phyloP scores from a whole-genome alignment of 371 early-diverging fungal genomes.

The Mucor irregularis region DNA sequence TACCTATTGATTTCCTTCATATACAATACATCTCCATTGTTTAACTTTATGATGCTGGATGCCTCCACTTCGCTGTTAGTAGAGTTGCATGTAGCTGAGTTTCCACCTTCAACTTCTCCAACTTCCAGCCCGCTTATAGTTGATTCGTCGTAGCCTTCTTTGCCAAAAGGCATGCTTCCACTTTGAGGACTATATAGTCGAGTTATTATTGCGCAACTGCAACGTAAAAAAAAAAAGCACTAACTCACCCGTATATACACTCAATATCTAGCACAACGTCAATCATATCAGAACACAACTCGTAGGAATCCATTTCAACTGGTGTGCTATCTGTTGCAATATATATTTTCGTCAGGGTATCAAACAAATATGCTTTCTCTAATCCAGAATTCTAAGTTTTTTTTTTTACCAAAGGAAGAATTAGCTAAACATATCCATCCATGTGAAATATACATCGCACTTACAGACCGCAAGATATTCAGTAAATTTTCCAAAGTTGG shows the following conservation, averaged over 20 bases:
- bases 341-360: slow-evolving; percentile 85
- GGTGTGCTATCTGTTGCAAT: slow-evolving; percentile 94
- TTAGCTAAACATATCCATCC: neutral
- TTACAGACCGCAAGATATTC: slow-evolving; percentile 82
- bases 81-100: neutral
- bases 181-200: slow-evolving; percentile 10
- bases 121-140: slow-evolving; percentile 7
- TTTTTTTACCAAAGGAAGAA: neutral
- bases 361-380: slow-evolving; percentile 94
- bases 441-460: neutral
- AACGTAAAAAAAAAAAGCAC: no score
- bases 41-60: slow-evolving; percentile 66
- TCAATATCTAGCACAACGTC: slow-evolving; percentile 88
- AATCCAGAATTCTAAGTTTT: slow-evolving; percentile 90
- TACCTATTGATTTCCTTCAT: slow-evolving; percentile 78
- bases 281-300: slow-evolving; percentile 92
- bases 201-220: neutral
- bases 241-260: slow-evolving; percentile 69
- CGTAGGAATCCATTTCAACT: slow-evolving; percentile 88
- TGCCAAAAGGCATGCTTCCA: slow-evolving; percentile 1
- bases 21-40: slow-evolving; percentile 80
- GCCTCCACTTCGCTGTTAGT: slow-evolving; percentile 26
- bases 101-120: neutral
- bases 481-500: slow-evolving; percentile 88
- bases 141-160: slow-evolving; percentile 2